phyloP scores from a whole-genome alignment of 164 flowering plant genomes.

The Vitis vinifera region DNA sequence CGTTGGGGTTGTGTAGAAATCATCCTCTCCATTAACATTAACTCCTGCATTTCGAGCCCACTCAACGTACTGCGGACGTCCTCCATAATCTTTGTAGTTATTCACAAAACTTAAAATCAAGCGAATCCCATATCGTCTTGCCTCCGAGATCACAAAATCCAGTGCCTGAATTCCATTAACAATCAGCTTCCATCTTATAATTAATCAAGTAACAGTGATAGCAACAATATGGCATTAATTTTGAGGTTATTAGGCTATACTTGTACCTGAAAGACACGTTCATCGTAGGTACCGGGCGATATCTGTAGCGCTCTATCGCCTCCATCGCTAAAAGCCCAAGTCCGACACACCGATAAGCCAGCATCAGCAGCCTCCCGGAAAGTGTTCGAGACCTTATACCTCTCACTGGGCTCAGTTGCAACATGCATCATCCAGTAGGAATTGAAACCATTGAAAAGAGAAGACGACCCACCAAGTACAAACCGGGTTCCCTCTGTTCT shows the following conservation, averaged over 20 bases:
- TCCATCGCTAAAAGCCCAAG: constrained; percentile 61
- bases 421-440: constrained; percentile 55
- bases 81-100: constrained; percentile 50
- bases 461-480: constrained; percentile 17
- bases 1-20: constrained; percentile 35
- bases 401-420: constrained; percentile 28
- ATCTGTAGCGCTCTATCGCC: constrained; percentile 39
- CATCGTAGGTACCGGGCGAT: constrained; percentile 45
- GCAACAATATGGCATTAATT: no score
- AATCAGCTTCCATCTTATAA: no score
- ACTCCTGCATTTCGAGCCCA: constrained; percentile 45
- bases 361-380: constrained; percentile 33
- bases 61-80: constrained; percentile 41
- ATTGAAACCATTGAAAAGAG: constrained; percentile 49
- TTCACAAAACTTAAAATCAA: constrained; percentile 41
- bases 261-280: constrained; percentile 37
- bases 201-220: no score
- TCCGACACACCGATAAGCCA: constrained; percentile 38
- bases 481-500: no score
- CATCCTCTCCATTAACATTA: constrained; percentile 28
- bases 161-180: constrained; percentile 30
- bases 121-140: constrained; percentile 27
- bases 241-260: no score
- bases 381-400: constrained; percentile 29
- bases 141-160: constrained; percentile 54